Conservation (phyloP, 169 alveolate genomes). For the Besnoitia besnoiti region DNA sequence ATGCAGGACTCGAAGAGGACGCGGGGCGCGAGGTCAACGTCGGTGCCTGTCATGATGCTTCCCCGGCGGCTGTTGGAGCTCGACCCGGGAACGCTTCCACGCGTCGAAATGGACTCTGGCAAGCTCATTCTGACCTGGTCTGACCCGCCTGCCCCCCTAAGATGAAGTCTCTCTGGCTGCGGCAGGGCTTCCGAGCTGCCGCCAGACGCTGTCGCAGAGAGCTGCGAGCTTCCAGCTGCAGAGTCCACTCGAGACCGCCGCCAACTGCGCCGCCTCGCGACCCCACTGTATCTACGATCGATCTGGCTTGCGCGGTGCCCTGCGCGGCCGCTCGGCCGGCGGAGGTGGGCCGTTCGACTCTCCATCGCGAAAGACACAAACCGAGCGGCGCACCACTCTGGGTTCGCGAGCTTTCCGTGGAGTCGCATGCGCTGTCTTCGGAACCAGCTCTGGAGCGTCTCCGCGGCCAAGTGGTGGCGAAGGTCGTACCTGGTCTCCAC, state of each 20-base stretch:
- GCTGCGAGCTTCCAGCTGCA: not conserved
- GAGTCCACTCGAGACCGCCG: not conserved
- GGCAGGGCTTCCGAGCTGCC: not conserved
- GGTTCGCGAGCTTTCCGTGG: conserved; percentile 19
- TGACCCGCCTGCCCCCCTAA: not conserved
- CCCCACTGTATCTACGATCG: not conserved
- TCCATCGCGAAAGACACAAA: not conserved
- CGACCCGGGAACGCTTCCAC: not conserved
- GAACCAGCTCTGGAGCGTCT: conserved; percentile 50
- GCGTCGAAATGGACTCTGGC: not conserved
- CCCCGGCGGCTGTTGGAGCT: not conserved
- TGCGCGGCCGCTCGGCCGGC: conserved; percentile 14
- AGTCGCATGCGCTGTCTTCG: conserved; percentile 10
- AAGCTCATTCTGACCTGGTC: not conserved
- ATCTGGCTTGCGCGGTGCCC: not conserved
- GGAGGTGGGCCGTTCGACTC: not conserved
- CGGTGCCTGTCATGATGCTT: not conserved
- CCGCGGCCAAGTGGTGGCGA: conserved; percentile 57
- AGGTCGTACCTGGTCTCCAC: conserved; percentile 2
- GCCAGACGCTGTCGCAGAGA: not conserved
- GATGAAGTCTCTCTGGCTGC: not conserved
- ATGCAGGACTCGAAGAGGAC: conserved; percentile 24
- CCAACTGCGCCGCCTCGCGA: not conserved
- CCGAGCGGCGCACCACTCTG: conserved; percentile 16
- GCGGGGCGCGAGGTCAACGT: not conserved